These are phyloP conservation scores for Abortiporus biennis DNA, from an alignment of 1,284 basidiomycete species.

Conservation along the genomic window DNA sequence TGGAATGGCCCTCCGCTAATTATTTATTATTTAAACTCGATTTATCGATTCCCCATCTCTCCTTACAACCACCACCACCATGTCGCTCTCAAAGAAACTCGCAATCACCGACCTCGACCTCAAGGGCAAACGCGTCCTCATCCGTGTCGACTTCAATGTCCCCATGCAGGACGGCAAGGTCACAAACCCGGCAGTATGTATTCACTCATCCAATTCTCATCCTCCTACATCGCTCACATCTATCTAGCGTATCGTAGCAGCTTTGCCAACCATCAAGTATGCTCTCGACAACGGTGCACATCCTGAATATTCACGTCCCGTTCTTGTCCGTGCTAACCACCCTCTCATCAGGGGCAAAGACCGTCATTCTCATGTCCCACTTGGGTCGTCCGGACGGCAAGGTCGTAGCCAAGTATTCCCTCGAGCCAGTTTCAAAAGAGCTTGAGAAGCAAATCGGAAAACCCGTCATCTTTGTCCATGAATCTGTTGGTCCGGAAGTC, in stretches of 20 bases:
- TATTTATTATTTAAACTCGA: background rate
- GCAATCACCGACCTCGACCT: constrained; percentile 90
- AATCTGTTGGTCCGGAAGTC: constrained; percentile 84
- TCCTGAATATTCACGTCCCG: constrained; percentile 2
- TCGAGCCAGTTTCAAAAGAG: constrained; percentile 81
- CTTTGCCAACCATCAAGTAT: constrained; percentile 94
- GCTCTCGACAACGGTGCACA: constrained; percentile 79
- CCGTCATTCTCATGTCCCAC: constrained; percentile 95
- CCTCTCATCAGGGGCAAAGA: constrained; percentile 61
- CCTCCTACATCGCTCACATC: constrained; percentile 10
- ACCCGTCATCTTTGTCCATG: constrained; percentile 77
- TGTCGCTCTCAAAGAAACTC: constrained; percentile 96
- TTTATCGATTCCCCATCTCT: constrained; percentile 7
- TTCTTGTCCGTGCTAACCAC: constrained; percentile 7
- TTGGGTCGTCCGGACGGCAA: constrained; percentile 96
- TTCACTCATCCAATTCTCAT: constrained; percentile 3
- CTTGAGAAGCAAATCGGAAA: constrained; percentile 66
- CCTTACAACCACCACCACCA: constrained; percentile 33
- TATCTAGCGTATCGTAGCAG: constrained; percentile 87
- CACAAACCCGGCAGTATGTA: constrained; percentile 90
- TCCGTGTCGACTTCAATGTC: constrained; percentile 99
- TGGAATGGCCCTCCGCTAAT: background rate
- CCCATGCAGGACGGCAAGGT: constrained; percentile 87
- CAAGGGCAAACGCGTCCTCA: constrained; percentile 88
- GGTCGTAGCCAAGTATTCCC: constrained; percentile 84